Percentiles rank a stretch among this genome's conserved stretches.
phyloP scores from a whole-genome alignment of 2,329 filamentous ascomycete genomes.

The Aureobasidium sp. region DNA sequence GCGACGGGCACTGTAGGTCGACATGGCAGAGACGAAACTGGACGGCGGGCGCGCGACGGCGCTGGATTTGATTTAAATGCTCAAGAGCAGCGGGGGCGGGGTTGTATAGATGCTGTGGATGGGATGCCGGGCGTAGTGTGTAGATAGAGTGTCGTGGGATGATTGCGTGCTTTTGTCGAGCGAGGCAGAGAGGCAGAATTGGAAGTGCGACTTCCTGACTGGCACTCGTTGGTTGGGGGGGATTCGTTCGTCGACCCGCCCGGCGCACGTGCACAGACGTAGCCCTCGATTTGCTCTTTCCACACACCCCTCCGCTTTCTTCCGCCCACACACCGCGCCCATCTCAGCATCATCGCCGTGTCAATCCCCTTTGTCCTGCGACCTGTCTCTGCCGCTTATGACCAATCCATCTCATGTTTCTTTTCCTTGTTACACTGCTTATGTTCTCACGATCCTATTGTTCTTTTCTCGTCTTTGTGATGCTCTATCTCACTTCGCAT shows the following conservation, averaged over 20 bases:
- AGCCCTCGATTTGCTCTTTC: constrained; percentile 11
- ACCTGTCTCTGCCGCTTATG: neutral
- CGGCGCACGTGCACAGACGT: neutral
- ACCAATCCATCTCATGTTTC: neutral
- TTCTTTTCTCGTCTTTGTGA: neutral
- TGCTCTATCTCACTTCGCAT: neutral
- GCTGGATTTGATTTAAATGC: neutral
- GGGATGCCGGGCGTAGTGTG: constrained; percentile 5
- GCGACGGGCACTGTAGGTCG: constrained; percentile 67
- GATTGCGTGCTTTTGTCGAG: constrained; percentile 1
- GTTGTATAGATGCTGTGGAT: neutral
- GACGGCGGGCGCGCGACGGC: constrained; percentile 8
- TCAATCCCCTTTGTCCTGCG: constrained; percentile 5
- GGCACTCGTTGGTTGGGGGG: constrained; percentile 8
- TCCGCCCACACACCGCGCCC: neutral
- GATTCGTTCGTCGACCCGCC: neutral
- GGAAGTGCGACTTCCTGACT: constrained; percentile 5
- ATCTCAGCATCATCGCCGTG: constrained; percentile 5
- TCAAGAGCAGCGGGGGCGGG: neutral
- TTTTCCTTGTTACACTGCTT: neutral
- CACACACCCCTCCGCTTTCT: constrained; percentile 3
- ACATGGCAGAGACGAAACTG: constrained; percentile 46
- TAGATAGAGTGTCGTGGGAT: neutral
- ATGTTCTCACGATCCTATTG: neutral
- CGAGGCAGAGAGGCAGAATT: neutral